Evolutionary conservation across 1,284 basidiomycete genomes (phyloP).

Genomic region (Takashimella koratensis): DNA sequence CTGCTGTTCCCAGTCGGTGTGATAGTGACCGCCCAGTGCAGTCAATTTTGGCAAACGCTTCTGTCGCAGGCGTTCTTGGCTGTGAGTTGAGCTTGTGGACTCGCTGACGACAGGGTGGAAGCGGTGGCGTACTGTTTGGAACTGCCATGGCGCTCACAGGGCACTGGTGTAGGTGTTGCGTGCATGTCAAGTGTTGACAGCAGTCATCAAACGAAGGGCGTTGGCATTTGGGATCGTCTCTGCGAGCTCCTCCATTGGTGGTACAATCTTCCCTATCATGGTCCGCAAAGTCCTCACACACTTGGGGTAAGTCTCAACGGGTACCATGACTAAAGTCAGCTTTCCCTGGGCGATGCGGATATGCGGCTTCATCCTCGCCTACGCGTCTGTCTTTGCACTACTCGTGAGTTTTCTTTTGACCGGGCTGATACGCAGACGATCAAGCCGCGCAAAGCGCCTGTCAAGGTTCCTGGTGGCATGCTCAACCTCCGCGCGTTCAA

Average conservation of each 20-base stretch:
- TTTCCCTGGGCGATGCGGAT: slow-evolving; percentile 29
- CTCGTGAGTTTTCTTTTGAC: slow-evolving; percentile 11
- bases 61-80: slow-evolving; percentile 14
- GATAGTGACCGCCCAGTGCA: slow-evolving; percentile 54
- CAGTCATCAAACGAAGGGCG: slow-evolving; percentile 16
- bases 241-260: slow-evolving; percentile 27
- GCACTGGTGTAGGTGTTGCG: slow-evolving; percentile 52
- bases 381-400: slow-evolving; percentile 12
- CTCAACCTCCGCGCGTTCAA: slow-evolving; percentile 18
- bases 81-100: no score
- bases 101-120: no score
- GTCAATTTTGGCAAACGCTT: slow-evolving; percentile 57
- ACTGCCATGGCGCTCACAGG: slow-evolving; percentile 53
- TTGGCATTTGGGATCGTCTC: slow-evolving; percentile 28
- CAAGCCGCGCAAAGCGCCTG: slow-evolving; percentile 16
- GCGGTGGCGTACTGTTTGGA: slow-evolving; percentile 51
- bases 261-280: slow-evolving; percentile 54
- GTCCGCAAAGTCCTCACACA: slow-evolving; percentile 48
- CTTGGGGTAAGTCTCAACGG: slow-evolving; percentile 43
- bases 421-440: no score
- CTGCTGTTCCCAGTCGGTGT: slow-evolving; percentile 53
- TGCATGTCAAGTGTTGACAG: background rate
- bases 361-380: slow-evolving; percentile 16
- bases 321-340: slow-evolving; percentile 9
- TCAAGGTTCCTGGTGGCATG: slow-evolving; percentile 20